Evolutionary conservation across 1,284 basidiomycete species (phyloP), one percentile per base, ranked within the genome.

Genomic region (Chondrostereum purpureum): DNA sequence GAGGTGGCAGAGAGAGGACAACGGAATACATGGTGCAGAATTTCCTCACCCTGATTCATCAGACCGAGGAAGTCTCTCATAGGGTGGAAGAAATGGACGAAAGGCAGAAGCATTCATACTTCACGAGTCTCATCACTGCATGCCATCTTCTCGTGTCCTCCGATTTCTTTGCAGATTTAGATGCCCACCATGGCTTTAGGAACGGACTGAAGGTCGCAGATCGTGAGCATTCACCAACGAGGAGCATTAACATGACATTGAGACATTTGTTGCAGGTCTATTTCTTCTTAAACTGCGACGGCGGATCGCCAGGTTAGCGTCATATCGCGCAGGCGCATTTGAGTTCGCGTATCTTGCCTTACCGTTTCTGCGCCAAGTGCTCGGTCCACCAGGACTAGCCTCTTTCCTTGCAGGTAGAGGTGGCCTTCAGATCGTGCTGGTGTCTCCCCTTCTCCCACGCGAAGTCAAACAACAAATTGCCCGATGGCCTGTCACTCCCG

Each of bases 211-310:
- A 42, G 39, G 14, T 27, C 5, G 24, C 39, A 23, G 49, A 50
- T 43, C 43, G 49, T 50, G 20, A 20, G 49, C 45, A 13, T 36
- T 17, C 5, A 12, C 11, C n/a, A 0, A 33, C 37, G 24, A 5
- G 10, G 13, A 18, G 4, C 14, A 16, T 36, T 4, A 16, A 14
- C 8, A 13, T 47, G 10, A 1, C 27, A 11, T 20, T 27, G 19
- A 19, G 12, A 16, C 17, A 22, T 19, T 31, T 31, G 17, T 3
- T 13, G 6, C 18, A 50, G 49, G 46, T 21, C 23, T 35, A 10
- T 50, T 50, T 40, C 46, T 50, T 14, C 49, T 45, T 23, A 50
- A 47, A 39, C 38, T 50, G 21, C 38, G 40, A 11, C 46, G 49
- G 18, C 45, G 46, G 5, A 14, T 50, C 8, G 14, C 46, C 10